phyloP scores from a whole-genome alignment of 768 basidiomycete species.

The Ramaria rubella region DNA sequence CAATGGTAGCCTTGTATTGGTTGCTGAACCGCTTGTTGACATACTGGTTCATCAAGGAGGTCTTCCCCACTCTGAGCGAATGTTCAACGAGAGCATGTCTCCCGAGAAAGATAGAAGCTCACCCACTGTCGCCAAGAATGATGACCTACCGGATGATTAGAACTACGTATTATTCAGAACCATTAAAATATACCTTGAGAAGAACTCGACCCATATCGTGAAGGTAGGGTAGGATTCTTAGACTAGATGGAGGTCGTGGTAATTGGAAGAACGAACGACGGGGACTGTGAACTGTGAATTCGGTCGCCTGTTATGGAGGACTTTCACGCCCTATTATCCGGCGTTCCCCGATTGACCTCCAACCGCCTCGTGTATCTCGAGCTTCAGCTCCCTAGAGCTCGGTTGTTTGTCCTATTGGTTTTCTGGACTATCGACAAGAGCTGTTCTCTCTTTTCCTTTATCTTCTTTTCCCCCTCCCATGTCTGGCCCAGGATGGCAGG shows the following conservation, averaged over 20 bases:
- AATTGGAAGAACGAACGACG: neutral
- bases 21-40: slow-evolving; percentile 99
- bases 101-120: slow-evolving; percentile 27
- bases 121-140: slow-evolving; percentile 98
- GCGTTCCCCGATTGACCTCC: neutral
- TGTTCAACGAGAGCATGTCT: neutral
- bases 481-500: slow-evolving; percentile 12
- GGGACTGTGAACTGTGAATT: neutral
- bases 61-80: slow-evolving; percentile 83
- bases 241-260: neutral
- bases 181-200: slow-evolving; percentile 53
- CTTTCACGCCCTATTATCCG: neutral
- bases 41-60: slow-evolving; percentile 99
- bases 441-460: neutral
- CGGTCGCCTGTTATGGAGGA: neutral
- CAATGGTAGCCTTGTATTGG: slow-evolving; percentile 99
- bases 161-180: neutral
- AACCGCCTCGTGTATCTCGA: neutral
- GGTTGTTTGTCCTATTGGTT: neutral
- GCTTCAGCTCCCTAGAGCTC: neutral
- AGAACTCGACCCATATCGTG: slow-evolving; percentile 73
- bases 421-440: neutral
- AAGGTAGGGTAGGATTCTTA: neutral
- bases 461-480: slow-evolving; percentile 1
- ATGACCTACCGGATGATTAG: slow-evolving; percentile 63